Conservation (phyloP, 208 protist species). For the Leishmania arabica region DNA sequence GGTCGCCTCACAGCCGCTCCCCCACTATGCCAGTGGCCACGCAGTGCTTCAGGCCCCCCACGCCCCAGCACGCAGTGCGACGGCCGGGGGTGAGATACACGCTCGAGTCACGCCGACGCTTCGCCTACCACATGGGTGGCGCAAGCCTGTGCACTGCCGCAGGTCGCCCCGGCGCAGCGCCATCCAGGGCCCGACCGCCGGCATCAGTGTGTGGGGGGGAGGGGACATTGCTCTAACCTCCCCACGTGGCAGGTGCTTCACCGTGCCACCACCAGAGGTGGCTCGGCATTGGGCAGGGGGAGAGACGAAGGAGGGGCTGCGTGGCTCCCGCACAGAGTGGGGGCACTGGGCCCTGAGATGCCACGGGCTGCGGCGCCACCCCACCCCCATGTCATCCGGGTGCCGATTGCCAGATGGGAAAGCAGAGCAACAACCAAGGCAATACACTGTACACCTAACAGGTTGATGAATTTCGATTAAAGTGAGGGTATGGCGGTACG, state of each 20-base stretch:
- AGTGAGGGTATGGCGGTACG: not conserved
- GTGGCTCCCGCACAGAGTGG: not conserved
- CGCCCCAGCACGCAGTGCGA: no score
- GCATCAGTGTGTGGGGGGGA: not conserved
- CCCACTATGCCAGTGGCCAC: no score
- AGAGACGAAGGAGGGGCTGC: not conserved
- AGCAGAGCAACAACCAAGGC: not conserved
- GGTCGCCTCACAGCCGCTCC: not conserved
- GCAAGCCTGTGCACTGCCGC: not conserved
- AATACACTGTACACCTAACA: not conserved
- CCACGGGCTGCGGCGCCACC: not conserved
- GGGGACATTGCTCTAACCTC: not conserved
- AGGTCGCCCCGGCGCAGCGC: not conserved
- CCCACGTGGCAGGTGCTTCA: not conserved
- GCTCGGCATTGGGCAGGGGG: not conserved
- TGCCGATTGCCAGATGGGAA: not conserved
- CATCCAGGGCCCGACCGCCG: not conserved
- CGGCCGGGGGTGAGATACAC: no score
- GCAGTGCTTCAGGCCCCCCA: no score
- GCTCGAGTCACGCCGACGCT: no score
- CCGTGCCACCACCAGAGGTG: not conserved
- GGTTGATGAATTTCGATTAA: not conserved
- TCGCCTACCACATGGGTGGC: not conserved
- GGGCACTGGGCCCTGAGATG: not conserved
- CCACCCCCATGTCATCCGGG: no score